Conservation (phyloP, 148 eudicot genomes). For the Mesembryanthemum crystallinum region DNA sequence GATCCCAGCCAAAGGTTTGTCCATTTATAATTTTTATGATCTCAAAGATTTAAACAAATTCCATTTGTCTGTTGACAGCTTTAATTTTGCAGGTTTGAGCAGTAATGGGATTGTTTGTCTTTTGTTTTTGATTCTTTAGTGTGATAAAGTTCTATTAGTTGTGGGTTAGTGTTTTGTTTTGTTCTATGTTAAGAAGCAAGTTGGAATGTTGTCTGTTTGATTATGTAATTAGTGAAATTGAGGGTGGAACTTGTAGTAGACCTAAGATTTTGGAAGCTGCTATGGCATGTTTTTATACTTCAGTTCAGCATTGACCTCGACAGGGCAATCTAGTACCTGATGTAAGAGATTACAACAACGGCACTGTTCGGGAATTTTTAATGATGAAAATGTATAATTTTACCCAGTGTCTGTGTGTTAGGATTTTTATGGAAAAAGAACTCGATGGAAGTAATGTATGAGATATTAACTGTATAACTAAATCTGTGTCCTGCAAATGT, state of each 20-base stretch:
- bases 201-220: neutral
- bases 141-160: constrained; percentile 4
- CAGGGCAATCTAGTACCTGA: neutral
- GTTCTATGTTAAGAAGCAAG: neutral
- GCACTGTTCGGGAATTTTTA: neutral
- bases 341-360: neutral
- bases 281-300: neutral
- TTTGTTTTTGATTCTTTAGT: neutral
- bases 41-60: neutral
- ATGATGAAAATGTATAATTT: neutral
- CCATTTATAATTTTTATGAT: neutral
- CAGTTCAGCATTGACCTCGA: neutral
- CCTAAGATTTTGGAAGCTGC: neutral
- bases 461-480: neutral
- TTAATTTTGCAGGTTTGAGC: neutral
- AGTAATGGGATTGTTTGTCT: neutral
- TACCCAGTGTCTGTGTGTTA: neutral
- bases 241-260: neutral
- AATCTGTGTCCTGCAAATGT: neutral
- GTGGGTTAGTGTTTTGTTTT: neutral
- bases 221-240: neutral
- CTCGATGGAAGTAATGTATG: neutral
- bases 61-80: neutral
- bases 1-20: constrained; percentile 71
- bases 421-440: neutral